Evolutionary conservation across 495 filamentous ascomycete genomes (phyloP), one percentile per base, ranked within the genome.

Genomic region (Lichina pygmaea): DNA sequence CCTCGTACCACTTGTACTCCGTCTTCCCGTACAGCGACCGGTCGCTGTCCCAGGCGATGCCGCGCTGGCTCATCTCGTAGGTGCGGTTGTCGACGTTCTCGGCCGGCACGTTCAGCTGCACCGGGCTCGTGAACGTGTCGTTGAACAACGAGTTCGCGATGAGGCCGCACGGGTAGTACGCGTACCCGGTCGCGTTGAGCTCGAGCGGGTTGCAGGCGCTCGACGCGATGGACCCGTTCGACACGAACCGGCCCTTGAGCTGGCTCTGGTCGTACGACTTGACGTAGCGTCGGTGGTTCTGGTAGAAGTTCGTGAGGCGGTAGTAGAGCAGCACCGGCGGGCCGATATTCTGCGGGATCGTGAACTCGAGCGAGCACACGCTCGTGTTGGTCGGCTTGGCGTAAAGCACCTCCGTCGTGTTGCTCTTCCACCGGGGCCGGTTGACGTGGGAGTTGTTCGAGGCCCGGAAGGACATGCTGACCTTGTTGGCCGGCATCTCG

Each of bases 101-200:
- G 13, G 58, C 57, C 6, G 55, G 56, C 6, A 57, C 56, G 48
- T 70, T 71, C 42, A 79, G 49, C 5, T 70, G 58, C 7, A 70
- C 44, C 0, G 80, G 81, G 17, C 53, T 67, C 6, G 52, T 56
- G 52, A 93, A 89, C n/a, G 77, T 81, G 57, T 99, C 89, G 57
- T 99, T 99, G 66, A 99, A 99, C 36, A 82, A 57, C 7, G 89
- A 95, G 56, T 99, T 99, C 32, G 89, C 89, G 48, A 95, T 91
- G 47, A 95, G 63, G 16, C 89, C 89, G 56, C 89, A 99, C 7
- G 89, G 89, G 58, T 94, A 99, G 56, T 86, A 85, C 6, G 85
- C 69, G 56, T 75, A 80, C 16, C 66, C 62, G 12, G 52, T 59
- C 0, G 56, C 60, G 50, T 72, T 66, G 15, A 67, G 58, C 33